Conservation (phyloP, 1,284 basidiomycete species). For the Leccinum fuscescens region DNA sequence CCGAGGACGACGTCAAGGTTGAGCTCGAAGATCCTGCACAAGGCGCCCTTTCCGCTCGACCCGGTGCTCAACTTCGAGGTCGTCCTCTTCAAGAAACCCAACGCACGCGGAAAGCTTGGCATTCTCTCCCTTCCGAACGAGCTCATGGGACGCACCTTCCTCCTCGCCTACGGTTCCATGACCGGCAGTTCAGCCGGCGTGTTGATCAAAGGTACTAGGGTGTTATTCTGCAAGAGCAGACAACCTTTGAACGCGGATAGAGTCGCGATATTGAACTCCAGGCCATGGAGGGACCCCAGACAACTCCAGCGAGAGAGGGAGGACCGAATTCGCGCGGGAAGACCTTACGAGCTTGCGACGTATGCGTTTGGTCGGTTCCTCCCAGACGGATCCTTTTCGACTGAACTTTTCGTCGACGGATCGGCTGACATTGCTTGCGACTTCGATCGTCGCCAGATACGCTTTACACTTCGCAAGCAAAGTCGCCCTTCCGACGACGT, state of each 20-base stretch:
- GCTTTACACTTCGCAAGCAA: conserved; percentile 30
- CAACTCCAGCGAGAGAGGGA: conserved; percentile 29
- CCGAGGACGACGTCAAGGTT: conserved; percentile 34
- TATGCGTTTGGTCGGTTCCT: conserved; percentile 39
- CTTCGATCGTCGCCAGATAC: conserved; percentile 29
- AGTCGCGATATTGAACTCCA: conserved; percentile 25
- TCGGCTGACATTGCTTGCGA: conserved; percentile 34
- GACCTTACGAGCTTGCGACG: conserved; percentile 22
- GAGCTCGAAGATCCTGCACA: conserved; percentile 35
- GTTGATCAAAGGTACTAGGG: conserved; percentile 22
- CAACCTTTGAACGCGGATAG: conserved; percentile 18
- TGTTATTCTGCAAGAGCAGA: conserved; percentile 26
- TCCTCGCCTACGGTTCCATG: conserved; percentile 26
- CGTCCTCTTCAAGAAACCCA: conserved; percentile 26
- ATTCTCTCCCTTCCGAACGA: conserved; percentile 34
- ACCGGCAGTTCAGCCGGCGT: conserved; percentile 18
- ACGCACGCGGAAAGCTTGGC: conserved; percentile 27
- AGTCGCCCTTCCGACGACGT: conserved; percentile 6
- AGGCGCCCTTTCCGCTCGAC: conserved; percentile 30
- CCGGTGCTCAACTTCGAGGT: conserved; percentile 36
- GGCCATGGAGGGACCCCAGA: conserved; percentile 34
- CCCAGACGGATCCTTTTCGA: conserved; percentile 35
- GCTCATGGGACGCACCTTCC: conserved; percentile 27
- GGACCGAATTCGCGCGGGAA: conserved; percentile 21
- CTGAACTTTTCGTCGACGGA: conserved; percentile 32